Evolutionary conservation across 2,329 filamentous ascomycete species (phyloP).

Genomic region (Fusarium luffae): DNA sequence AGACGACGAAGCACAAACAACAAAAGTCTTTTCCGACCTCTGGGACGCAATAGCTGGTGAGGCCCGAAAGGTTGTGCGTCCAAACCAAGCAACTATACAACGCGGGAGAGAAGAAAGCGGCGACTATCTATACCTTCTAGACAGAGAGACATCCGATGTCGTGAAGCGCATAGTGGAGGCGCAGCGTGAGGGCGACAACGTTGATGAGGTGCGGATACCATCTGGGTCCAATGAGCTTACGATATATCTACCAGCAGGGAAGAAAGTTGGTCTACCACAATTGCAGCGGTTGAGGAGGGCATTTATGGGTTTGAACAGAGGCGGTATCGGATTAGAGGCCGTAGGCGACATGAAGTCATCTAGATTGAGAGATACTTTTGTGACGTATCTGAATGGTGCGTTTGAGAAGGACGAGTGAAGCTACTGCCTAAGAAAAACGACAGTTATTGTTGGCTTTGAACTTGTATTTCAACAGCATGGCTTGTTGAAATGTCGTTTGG

Average conservation of each 20-base stretch:
- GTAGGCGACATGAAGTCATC: conserved; percentile 65
- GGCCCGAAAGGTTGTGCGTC: conserved; percentile 71
- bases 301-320: conserved; percentile 81
- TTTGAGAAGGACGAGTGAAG: conserved; percentile 68
- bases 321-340: conserved; percentile 68
- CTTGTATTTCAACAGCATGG: neutral
- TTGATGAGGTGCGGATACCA: conserved; percentile 65
- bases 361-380: conserved; percentile 71
- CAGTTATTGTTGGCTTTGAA: neutral
- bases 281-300: conserved; percentile 81
- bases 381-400: conserved; percentile 73
- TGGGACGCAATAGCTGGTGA: conserved; percentile 80
- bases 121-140: conserved; percentile 84
- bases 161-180: conserved; percentile 75
- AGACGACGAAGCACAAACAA: conserved; percentile 71
- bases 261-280: conserved; percentile 76
- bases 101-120: conserved; percentile 70
- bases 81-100: conserved; percentile 80
- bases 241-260: conserved; percentile 71
- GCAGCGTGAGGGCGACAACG: conserved; percentile 74
- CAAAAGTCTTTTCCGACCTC: conserved; percentile 69
- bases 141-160: conserved; percentile 81
- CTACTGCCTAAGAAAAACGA: neutral
- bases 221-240: conserved; percentile 56
- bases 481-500: neutral